Evolutionary conservation across 306 rosid genomes (phyloP), one percentile per base, ranked within the genome.

Genomic region (Ceratonia siliqua): DNA sequence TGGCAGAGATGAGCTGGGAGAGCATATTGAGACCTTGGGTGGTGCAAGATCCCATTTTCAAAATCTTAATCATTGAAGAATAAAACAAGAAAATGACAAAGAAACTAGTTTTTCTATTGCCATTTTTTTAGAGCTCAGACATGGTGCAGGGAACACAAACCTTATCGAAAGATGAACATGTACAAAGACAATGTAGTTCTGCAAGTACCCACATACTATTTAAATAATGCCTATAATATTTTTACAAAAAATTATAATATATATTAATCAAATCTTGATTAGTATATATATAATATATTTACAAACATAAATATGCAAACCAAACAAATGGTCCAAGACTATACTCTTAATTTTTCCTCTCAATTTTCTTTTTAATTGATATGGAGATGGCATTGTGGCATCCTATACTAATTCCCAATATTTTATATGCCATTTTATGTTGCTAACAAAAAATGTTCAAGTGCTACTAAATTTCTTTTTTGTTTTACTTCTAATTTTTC

Each of bases 11-110:
- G 88, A 89, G 92, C 83, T 86, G 97, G 88, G 85, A 78, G 79
- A 83, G 88, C 88, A 83, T 77, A 79, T 77, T 61, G 86, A 77
- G 88, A 85, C 84, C 28, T 78, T 62, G 80, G 82, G 91, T 88
- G 72, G 77, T 70, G 83, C 75, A 81, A 64, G 86, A 81, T 86
- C 82, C 86, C 88, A 65, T 87, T 84, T 85, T 75, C 72, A 86
- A 92, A 92, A 84, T 42, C 68, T 77, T 82, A 83, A 92, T 86
- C 85, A 89, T 84, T 84, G 87, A 82, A 77, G 91, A 88, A 87
- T 85, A 85, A 80, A 88, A 87, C 94, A 90, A 92, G 89, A 84
- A 81, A 77, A 85, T 85, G 92, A 92, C 96, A 92, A 88, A 85
- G 62, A 32, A 32, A 71, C 73, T 0, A 66, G 42, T 65, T 71